These are phyloP conservation scores for Kentomonas sorsogonicus DNA, from an alignment of 208 protist species.

Conservation along the genomic window DNA sequence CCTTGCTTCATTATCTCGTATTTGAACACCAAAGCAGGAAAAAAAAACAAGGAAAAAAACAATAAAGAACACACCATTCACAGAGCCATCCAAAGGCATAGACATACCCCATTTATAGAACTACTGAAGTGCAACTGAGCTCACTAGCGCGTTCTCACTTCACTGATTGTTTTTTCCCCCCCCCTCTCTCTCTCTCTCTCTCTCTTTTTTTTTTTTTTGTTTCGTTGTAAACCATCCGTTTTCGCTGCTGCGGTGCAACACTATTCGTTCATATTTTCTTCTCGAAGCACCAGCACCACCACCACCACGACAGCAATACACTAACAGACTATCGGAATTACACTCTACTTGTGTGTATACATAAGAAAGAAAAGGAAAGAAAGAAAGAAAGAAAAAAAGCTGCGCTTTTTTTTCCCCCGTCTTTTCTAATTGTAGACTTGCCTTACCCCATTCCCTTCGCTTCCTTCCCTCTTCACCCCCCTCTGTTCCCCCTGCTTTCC, in stretches of 20 bases:
- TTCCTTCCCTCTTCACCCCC: background rate
- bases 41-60: too few species aligned
- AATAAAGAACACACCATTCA: too few species aligned
- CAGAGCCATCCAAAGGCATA: too few species aligned
- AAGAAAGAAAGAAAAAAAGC: constrained; percentile 6
- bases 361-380: background rate
- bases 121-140: too few species aligned
- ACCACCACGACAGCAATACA: background rate
- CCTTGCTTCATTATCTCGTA: too few species aligned
- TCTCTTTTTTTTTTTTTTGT: constrained; percentile 9
- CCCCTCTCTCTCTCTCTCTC: constrained; percentile 1
- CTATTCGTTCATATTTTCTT: constrained; percentile 8
- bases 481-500: constrained; percentile 4
- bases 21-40: too few species aligned
- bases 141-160: background rate
- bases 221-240: constrained; percentile 1
- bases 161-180: background rate
- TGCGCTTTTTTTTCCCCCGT: constrained; percentile 8
- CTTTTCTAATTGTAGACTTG: background rate
- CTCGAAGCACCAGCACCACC: background rate
- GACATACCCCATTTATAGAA: too few species aligned
- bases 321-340: background rate
- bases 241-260: too few species aligned
- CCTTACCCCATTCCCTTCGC: background rate
- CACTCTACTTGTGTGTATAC: background rate